Base-by-base conservation (phyloP, 345 rosid genomes). In the Ailanthus altissimus region DNA sequence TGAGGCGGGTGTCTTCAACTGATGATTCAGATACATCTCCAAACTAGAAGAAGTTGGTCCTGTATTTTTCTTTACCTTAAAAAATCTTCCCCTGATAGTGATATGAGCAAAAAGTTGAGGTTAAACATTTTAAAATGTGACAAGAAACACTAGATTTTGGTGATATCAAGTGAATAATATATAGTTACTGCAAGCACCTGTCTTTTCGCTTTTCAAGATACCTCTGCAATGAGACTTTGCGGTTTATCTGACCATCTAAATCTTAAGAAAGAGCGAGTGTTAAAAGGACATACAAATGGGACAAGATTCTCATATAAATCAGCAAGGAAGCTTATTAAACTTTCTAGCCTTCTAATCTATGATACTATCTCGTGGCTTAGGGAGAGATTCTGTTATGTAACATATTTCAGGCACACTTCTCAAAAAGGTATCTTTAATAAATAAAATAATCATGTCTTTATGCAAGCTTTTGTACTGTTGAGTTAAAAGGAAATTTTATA, bases 161-260 rank as follows among this genome's bases (percentile, higher is more conserved):
- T 10, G 40, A 54, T 3, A 75, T 62, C 36, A 26, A 65, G 21
- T 72, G 42, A 59, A 56, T n/a, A 50, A 56, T 38, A 60, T 59
- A 72, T 51, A 70, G 79, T 77, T 47, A 18, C 46, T 60, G 50
- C 26, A 28, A 4, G n/a, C 59, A 94, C 98, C 98, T 94, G 80
- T 92, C 97, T 68, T 90, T 92, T 20, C 88, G 84, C 89, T 92
- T 94, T 67, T 92, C 94, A 15, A 67, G 88, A 78, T 90, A 94
- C 85, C 91, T 89, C 83, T 88, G 94, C 90, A 90, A 75, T 46
- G 84, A 89, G 26, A 84, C 82, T 83, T 88, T 86, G 77, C 98
- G 84, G 86, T 80, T 90, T 26, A 86, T 82, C 80, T 89, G 97
- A 66, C 91, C 93, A 51, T 92, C 97, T 72, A 79, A 77, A 87